Percentiles rank a stretch among this genome's conserved stretches.
Conservation (phyloP, 1,139 yeast species). For the Scheffersomyces insectosa region DNA sequence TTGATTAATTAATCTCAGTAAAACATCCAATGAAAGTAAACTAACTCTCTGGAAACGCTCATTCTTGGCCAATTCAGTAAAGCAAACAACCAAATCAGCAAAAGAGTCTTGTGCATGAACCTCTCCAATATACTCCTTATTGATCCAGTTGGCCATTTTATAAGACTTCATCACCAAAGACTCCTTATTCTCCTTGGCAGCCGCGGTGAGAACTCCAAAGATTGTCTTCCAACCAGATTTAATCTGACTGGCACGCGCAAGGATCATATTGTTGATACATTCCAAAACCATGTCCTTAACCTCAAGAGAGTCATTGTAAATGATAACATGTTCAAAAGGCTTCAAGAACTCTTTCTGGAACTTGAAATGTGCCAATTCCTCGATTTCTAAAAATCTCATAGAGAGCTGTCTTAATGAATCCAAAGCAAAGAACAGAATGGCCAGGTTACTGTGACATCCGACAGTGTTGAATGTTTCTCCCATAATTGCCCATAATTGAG, state of each 20-base stretch:
- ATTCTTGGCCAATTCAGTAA: slow-evolving; percentile 82
- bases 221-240: slow-evolving; percentile 96
- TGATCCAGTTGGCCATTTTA: slow-evolving; percentile 63
- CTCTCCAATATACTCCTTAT: slow-evolving; percentile 59
- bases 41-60: slow-evolving; percentile 79
- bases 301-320: slow-evolving; percentile 64
- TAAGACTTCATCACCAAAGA: slow-evolving; percentile 63
- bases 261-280: slow-evolving; percentile 83
- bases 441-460: slow-evolving; percentile 75
- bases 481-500: slow-evolving; percentile 92
- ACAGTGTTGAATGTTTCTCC: slow-evolving; percentile 86
- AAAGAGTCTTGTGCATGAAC: slow-evolving; percentile 77
- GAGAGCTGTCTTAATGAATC: slow-evolving; percentile 93
- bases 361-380: slow-evolving; percentile 91
- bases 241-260: slow-evolving; percentile 71
- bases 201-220: slow-evolving; percentile 70
- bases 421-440: slow-evolving; percentile 84
- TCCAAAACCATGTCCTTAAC: slow-evolving; percentile 91
- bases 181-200: slow-evolving; percentile 59
- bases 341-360: slow-evolving; percentile 92
- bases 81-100: slow-evolving; percentile 69
- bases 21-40: slow-evolving; percentile 76
- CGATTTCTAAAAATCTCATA: slow-evolving; percentile 88
- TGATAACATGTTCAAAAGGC: slow-evolving; percentile 83
- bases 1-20: slow-evolving; percentile 61